These are phyloP conservation scores for Alternaria hordeiaustralica DNA, from an alignment of 2,329 filamentous ascomycete species.

Conservation along the genomic window DNA sequence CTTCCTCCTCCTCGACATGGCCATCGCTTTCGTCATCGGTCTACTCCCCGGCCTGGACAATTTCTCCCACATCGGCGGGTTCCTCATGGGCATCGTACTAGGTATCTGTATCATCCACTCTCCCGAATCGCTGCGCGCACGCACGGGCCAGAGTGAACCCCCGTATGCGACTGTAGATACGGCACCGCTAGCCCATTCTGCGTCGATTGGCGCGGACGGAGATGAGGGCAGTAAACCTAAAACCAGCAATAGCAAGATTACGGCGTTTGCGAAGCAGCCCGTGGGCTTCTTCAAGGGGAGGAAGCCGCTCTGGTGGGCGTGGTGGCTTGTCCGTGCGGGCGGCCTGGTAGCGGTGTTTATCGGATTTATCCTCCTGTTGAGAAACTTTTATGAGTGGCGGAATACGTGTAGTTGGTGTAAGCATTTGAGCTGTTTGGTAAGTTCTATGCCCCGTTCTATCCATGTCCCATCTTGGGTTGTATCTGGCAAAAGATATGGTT, in stretches of 20 bases:
- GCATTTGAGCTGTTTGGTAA: conserved; percentile 89
- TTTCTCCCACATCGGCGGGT: conserved; percentile 96
- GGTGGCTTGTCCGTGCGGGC: conserved; percentile 87
- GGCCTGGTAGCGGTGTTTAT: conserved; percentile 81
- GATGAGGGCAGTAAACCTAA: neutral
- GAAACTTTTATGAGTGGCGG: conserved; percentile 86
- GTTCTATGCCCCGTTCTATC: conserved; percentile 49
- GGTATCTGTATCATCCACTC: conserved; percentile 89
- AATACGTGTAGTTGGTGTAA: conserved; percentile 90
- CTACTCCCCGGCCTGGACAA: conserved; percentile 94
- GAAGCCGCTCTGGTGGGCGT: conserved; percentile 94
- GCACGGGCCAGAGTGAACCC: conserved; percentile 71
- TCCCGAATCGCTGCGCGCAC: conserved; percentile 77
- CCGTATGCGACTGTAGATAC: conserved; percentile 71
- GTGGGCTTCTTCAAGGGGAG: conserved; percentile 87
- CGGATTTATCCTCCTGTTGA: conserved; percentile 83
- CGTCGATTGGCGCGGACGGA: neutral
- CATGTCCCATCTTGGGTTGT: neutral
- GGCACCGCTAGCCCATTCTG: conserved; percentile 20
- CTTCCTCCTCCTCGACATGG: conserved; percentile 83
- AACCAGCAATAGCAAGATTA: conserved; percentile 30
- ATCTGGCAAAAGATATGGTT: neutral
- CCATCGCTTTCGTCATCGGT: conserved; percentile 90
- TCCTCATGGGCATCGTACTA: conserved; percentile 86
- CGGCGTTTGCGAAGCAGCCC: conserved; percentile 57